Base-by-base conservation (phyloP, 352 stramenopile species). In the Sclerospora graminicola region DNA sequence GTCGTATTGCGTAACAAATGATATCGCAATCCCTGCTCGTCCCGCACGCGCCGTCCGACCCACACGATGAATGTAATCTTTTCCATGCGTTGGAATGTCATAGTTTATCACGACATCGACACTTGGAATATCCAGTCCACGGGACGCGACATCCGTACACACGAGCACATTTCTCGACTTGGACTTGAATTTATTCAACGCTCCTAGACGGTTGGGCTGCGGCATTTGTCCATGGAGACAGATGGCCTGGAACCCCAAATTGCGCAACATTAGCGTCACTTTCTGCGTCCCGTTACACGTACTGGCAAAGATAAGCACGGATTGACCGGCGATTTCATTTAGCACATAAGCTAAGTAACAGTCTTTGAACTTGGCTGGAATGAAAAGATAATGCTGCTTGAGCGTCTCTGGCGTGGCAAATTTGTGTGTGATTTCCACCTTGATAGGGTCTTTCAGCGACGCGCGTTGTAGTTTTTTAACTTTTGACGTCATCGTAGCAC, bases 361-460 rank as follows among this genome's bases (percentile, higher is more conserved):
- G 67, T 99, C 95, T 81, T 99, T 99, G 81, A 98, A 98, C 60
- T 99, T 99, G 30, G 96, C 96, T 13, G 96, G 96, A 39, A 99
- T 97, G 66, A 99, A 99, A 1, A 99, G 51, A 59, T 99, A 99
- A 71, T 96, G 88, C 71, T 99, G 96, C 50, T 97, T 80, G 10
- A 99, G 78, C 48, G 95, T 97, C 57, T 97, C 96, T 5, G 96
- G 95, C 10, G 95, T 99, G 44, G 96, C 87, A 49, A 98, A 98
- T 61, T 98, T 98, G 52, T 95, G 94, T 8, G 87, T 97, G 30
- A 99, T 96, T 62, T 98, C 92, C 24, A 99, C 82, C 67, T 97
- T 95, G 31, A 97, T 85, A 2, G 96, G 96, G 70, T 98, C 84
- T 26, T 88, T 82, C 20, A 99, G 83, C 47, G 87, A 98, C 15